Conservation (phyloP, 1,284 basidiomycete species). For the Pseudozyma tsukubaensis region DNA sequence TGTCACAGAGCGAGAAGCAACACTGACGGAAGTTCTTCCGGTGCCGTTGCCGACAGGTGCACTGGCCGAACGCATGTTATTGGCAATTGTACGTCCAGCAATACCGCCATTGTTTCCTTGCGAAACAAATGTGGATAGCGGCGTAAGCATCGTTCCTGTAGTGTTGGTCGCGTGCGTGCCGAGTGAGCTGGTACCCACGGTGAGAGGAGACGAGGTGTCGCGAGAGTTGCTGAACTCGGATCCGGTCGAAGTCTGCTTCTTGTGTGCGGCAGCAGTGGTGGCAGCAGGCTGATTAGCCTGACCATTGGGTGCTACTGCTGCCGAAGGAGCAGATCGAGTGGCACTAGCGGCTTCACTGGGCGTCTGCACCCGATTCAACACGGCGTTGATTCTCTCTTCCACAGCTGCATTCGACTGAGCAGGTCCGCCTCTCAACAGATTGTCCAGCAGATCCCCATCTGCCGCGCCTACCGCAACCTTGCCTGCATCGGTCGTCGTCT, state of each 20-base stretch:
- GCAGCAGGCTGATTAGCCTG: not conserved
- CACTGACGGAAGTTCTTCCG: too few species aligned
- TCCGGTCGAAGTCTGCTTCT: slow-evolving; percentile 45
- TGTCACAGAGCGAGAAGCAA: slow-evolving; percentile 20
- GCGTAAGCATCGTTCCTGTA: slow-evolving; percentile 47
- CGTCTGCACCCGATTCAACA: slow-evolving; percentile 45
- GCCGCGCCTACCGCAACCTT: not conserved
- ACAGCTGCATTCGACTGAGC: slow-evolving; percentile 18
- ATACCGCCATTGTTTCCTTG: too few species aligned
- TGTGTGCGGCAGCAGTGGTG: slow-evolving; percentile 18
- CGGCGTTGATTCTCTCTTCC: slow-evolving; percentile 58
- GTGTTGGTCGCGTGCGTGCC: slow-evolving; percentile 43
- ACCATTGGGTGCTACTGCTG: slow-evolving; percentile 2
- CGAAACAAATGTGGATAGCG: slow-evolving; percentile 36
- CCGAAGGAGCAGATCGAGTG: not conserved
- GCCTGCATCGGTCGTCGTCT: not conserved
- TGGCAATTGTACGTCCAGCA: not conserved
- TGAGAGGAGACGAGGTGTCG: slow-evolving; percentile 42
- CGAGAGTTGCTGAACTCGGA: slow-evolving; percentile 41
- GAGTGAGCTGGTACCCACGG: slow-evolving; percentile 37
- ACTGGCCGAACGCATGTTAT: slow-evolving; percentile 14
- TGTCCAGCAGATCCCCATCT: slow-evolving; percentile 48
- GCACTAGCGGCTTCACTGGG: slow-evolving; percentile 3
- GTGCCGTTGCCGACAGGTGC: slow-evolving; percentile 1
- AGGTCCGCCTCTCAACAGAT: slow-evolving; percentile 25